Evolutionary conservation across 225 moss, liverwort and hornwort species (phyloP).

Genomic region (Pseudisothecium myosuroides): DNA sequence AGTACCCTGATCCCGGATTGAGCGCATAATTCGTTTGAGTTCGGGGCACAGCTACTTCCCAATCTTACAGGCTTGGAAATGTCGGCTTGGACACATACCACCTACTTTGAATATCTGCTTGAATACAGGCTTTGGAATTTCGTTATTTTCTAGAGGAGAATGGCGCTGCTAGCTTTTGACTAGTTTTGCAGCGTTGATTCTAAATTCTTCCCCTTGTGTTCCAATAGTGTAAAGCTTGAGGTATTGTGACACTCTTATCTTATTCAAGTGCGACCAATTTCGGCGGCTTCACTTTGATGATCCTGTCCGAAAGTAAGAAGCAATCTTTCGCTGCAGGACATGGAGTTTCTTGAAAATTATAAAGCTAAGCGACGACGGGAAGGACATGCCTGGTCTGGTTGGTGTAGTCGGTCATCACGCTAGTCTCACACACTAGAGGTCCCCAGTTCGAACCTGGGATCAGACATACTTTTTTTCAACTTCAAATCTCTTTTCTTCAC

Average conservation of each 20-base stretch:
- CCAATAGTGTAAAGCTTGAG: not conserved
- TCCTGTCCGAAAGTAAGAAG: not conserved
- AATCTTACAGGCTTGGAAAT: not conserved
- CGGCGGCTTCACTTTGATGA: no score
- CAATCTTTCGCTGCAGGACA: fast-evolving
- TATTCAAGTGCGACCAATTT: no score
- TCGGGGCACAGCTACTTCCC: not conserved
- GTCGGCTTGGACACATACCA: not conserved
- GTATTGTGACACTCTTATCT: not conserved
- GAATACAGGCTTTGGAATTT: not conserved
- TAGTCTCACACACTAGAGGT: not conserved
- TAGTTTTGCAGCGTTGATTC: not conserved
- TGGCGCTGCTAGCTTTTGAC: not conserved
- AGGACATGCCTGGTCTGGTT: fast-evolving
- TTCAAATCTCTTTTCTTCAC: not conserved
- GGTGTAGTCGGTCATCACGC: not conserved
- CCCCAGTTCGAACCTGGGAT: not conserved
- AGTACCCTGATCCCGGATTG: not conserved
- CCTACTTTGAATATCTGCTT: not conserved
- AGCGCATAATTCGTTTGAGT: not conserved
- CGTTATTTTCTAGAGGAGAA: not conserved
- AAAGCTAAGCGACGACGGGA: fast-evolving
- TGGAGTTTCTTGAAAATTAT: fast-evolving
- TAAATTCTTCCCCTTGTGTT: not conserved
- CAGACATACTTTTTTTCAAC: fast-evolving